Base-by-base conservation (phyloP, 192 early-diverging fungal species). In the Linnemannia exigua region DNA sequence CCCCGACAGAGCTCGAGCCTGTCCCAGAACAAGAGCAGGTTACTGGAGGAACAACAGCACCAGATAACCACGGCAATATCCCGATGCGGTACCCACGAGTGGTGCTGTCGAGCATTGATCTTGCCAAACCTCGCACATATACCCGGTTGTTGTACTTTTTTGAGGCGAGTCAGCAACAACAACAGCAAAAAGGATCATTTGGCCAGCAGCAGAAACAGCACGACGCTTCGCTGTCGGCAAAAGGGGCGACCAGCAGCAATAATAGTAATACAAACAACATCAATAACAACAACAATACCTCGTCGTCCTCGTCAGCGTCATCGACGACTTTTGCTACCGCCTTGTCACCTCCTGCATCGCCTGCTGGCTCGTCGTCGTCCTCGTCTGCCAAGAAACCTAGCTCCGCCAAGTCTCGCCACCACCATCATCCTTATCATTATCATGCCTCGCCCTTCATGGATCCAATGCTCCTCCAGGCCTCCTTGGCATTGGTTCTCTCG, bases 121-220 rank as follows among this genome's bases (percentile, higher is more conserved):
- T 86, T 54, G 79, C 84, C 11, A 86, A 86, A 61, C 79, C 84
- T 69, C 84, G 84, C 46, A 86, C 80, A 69, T 86, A 86, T 86
- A 86, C 84, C 84, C 84, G 84, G 44, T 36, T 86, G 36, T 51
- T 86, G 31, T 86, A 86, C 84, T 86, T 86, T 80, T 86, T 86
- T 51, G 74, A 86, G n/a, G 54, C 79, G 16, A 44, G 33, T 31
- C 76, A 68, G 36, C 66, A 79, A 51, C 67, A 74, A 16, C 76
- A 84, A 58, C 52, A 67, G 50, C 67, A 54, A 28, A 35, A 50
- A 48, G 28, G 68, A 48, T 48, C 46, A 31, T 33, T 44, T 46
- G 36, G 31, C 70, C 70, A 20, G 72, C 67, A 51, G 8, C 46
- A 69, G 2, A 15, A 8, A 3, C 0, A 15, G 28, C 25, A 31